A percentile compares a stretch with the other conserved stretches of the same genome.
These are phyloP conservation scores for Hevea brasiliensis DNA, from an alignment of 345 rosid genomes.

Conservation along the genomic window DNA sequence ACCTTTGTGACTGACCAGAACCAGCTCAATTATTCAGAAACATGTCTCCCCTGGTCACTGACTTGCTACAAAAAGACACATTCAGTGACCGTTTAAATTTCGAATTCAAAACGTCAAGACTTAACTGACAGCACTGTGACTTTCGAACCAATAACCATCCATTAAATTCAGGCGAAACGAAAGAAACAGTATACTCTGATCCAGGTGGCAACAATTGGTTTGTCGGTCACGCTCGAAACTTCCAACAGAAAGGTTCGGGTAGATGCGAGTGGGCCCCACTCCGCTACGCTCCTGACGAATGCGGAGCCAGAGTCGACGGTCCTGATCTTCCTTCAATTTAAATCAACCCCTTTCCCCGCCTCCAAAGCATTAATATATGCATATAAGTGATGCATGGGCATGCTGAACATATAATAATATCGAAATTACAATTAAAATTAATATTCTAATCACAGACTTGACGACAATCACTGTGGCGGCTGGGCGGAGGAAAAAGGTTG, in stretches of 20 bases:
- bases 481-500: too few relatives aligned
- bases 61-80: neutral
- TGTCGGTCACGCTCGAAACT: neutral
- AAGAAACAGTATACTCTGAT: neutral
- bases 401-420: neutral
- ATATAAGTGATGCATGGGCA: too few relatives aligned
- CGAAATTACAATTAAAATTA: too few relatives aligned
- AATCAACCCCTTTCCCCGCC: constrained; percentile 13
- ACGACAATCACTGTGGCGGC: too few relatives aligned
- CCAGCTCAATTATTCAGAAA: constrained; percentile 21
- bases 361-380: constrained; percentile 7
- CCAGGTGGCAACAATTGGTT: constrained; percentile 3
- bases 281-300: constrained; percentile 3
- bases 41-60: neutral
- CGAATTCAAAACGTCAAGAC: constrained; percentile 26
- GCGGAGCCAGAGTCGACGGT: constrained; percentile 10
- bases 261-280: constrained; percentile 3
- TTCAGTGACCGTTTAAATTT: constrained; percentile 46
- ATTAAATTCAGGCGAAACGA: neutral
- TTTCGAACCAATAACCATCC: neutral
- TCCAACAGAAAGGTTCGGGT: neutral
- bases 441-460: too few relatives aligned
- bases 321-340: constrained; percentile 2
- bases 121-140: constrained; percentile 21
- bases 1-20: neutral